Evolutionary conservation across 495 filamentous ascomycete genomes (phyloP).

Genomic region (Lasiosphaeria miniovina): DNA sequence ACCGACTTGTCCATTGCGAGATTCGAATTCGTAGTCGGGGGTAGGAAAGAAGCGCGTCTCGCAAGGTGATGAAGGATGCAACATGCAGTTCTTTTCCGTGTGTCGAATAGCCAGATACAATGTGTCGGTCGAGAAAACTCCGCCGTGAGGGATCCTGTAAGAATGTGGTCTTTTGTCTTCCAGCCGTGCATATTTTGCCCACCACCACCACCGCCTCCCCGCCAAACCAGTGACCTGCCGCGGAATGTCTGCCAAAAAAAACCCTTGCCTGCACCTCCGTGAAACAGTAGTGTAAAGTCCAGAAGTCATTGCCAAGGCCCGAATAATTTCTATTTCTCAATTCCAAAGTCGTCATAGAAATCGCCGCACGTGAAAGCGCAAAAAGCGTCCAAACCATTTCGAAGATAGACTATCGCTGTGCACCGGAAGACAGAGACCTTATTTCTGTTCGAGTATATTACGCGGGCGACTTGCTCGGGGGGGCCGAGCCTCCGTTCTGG

Average conservation of each 20-base stretch:
- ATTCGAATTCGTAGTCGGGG: conserved; percentile 6
- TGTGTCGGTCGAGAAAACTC: conserved; percentile 38
- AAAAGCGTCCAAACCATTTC: conserved; percentile 14
- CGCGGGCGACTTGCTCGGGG: conserved; percentile 62
- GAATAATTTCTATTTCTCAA: conserved; percentile 34
- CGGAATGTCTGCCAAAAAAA: conserved; percentile 23
- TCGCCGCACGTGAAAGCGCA: conserved; percentile 28
- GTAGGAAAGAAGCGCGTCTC: conserved; percentile 10
- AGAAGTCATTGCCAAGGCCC: conserved; percentile 38
- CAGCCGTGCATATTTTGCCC: conserved; percentile 36
- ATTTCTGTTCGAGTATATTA: conserved; percentile 30
- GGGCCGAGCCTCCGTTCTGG: conserved; percentile 67
- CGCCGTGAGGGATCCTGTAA: conserved; percentile 31
- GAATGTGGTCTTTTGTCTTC: conserved; percentile 46
- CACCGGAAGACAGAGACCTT: conserved; percentile 8
- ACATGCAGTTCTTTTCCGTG: conserved; percentile 7
- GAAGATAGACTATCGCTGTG: conserved; percentile 15
- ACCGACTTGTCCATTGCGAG: conserved; percentile 9
- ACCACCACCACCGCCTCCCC: conserved; percentile 23
- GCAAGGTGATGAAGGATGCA: conserved; percentile 8
- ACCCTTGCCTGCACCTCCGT: conserved; percentile 28
- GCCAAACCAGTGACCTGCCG: conserved; percentile 26
- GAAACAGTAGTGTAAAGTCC: conserved; percentile 34
- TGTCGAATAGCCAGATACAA: conserved; percentile 31
- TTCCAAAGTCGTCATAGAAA: conserved; percentile 26